Evolutionary conservation across 129 eudicot genomes (phyloP), one percentile per base, ranked within the genome.

Genomic region (Kitagawia praeruptora): DNA sequence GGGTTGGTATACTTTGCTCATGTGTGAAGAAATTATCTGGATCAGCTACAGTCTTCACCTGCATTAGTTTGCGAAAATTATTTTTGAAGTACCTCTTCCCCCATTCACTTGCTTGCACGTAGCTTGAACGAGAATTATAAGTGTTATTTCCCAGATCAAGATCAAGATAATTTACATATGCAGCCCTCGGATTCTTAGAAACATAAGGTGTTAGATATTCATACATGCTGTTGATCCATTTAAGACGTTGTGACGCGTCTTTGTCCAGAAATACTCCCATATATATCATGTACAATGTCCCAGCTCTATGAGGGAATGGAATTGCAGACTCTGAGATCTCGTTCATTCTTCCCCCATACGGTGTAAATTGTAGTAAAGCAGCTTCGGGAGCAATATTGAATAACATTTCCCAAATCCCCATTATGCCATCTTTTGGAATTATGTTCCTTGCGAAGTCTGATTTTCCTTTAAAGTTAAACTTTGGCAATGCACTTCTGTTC

Each of bases 271-370:
- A 66, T 4, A 67, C 73, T 67, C 73, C 73, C 10, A 31, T 31
- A 6, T 67, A 67, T 4, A 67, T 31, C 73, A 67, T 67, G 73
- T 67, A 67, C 41, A 67, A 31, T 67, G 41, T 67, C 31, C 73
- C 73, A 67, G 73, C 73, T 51, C 58, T 19, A 18, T 51, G 58
- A 16, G 58, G 58, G 58, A 51, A 51, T 1, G 58, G 58, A 51
- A 67, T 67, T 67, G 73, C 41, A 31, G 73, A 67, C 41, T 28
- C 73, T 2, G 41, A 31, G 41, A 67, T 67, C 73, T 67, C 73
- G 16, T 34, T 73, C 76, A 73, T 73, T 40, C 51, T 73, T 2
- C 76, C 76, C 23, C 84, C 84, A 7, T 42, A 58, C 14, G 84
- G 84, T 8, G 77, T 69, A 3, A 75, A 75, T 61, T 45, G 54